phyloP scores from a whole-genome alignment of 108 stramenopile species.

The Cyclotella baltica region DNA sequence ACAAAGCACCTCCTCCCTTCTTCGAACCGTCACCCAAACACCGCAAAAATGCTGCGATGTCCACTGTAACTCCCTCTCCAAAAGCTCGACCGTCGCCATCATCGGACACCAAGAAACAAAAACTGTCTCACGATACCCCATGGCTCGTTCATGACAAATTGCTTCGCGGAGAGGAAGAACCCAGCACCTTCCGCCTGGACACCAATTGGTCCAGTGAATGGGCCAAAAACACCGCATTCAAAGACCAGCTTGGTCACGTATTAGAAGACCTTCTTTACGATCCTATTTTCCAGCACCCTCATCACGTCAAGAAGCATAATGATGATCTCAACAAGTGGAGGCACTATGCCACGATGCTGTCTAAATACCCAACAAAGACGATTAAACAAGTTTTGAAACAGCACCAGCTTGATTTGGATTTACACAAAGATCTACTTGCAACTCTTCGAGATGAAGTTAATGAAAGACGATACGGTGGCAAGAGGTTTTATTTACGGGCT shows the following conservation, averaged over 20 bases:
- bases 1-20: not conserved
- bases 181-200: not conserved
- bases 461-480: constrained; percentile 15
- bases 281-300: constrained; percentile 2
- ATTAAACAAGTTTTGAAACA: constrained; percentile 1
- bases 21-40: constrained; percentile 1
- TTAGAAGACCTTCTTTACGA: not conserved
- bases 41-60: not conserved
- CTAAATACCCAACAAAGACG: constrained; percentile 17
- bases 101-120: not conserved
- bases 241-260: not conserved
- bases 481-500: constrained; percentile 23
- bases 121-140: not conserved
- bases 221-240: not conserved
- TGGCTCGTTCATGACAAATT: not conserved
- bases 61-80: constrained; percentile 16
- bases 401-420: not conserved
- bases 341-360: constrained; percentile 1
- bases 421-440: constrained; percentile 15
- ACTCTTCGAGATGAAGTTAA: constrained; percentile 4
- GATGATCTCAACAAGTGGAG: not conserved
- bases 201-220: not conserved
- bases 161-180: not conserved
- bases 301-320: not conserved
- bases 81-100: not conserved